Percentiles rank a stretch among this genome's conserved stretches.
phyloP scores from a whole-genome alignment of 257 asterid species.

The Verbascum thapsus region DNA sequence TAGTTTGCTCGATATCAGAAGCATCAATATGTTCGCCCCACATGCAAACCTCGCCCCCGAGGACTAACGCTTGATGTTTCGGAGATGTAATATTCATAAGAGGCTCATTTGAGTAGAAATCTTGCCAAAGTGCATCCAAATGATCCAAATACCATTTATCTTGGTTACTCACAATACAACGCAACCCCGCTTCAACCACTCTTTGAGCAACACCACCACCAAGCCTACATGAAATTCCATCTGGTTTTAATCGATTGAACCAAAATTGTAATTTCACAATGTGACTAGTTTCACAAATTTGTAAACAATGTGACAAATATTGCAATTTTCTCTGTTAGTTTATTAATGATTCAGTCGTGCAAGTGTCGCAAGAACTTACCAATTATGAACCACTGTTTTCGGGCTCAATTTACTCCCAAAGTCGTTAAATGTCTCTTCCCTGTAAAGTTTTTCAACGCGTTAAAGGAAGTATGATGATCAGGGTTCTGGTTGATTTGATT shows the following conservation, averaged over 20 bases:
- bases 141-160: constrained; percentile 93
- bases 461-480: not conserved
- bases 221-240: constrained; percentile 52
- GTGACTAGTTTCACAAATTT: no score
- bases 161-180: constrained; percentile 93
- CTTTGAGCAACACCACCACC: constrained; percentile 74
- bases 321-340: no score
- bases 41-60: constrained; percentile 91
- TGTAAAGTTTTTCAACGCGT: constrained; percentile 30
- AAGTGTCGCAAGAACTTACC: constrained; percentile 46
- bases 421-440: constrained; percentile 97
- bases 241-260: no score
- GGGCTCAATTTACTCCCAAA: constrained; percentile 84
- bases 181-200: constrained; percentile 73
- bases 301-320: no score
- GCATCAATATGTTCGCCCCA: constrained; percentile 85
- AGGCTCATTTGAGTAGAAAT: constrained; percentile 80
- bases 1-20: constrained; percentile 81
- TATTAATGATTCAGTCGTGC: not conserved
- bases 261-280: no score
- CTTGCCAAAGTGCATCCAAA: constrained; percentile 79
- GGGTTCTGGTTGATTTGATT: not conserved
- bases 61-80: constrained; percentile 62
- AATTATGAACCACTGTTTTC: constrained; percentile 83
- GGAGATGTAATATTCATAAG: constrained; percentile 71